Percentiles rank a stretch among this genome's conserved stretches.
Evolutionary conservation across 805 yeast species (phyloP).

Genomic region (Ogataea corticis): DNA sequence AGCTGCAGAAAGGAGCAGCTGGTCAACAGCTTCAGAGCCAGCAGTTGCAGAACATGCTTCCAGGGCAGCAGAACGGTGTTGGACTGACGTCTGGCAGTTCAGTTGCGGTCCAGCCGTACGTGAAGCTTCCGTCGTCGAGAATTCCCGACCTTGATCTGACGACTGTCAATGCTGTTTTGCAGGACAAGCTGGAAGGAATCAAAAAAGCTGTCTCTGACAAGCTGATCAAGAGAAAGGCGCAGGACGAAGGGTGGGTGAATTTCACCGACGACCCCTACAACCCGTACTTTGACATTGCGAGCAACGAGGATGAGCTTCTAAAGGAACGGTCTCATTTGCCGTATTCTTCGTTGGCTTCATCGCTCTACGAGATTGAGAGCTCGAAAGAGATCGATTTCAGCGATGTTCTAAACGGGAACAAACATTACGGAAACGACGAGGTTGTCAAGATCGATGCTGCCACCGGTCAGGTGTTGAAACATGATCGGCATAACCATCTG

Average conservation of each 20-base stretch:
- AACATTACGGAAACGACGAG: slow-evolving; percentile 36
- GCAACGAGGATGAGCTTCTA: slow-evolving; percentile 43
- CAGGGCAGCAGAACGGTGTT: slow-evolving; percentile 7
- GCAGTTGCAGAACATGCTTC: slow-evolving; percentile 15
- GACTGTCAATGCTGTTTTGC: slow-evolving; percentile 72
- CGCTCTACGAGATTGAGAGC: slow-evolving; percentile 63
- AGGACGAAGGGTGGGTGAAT: slow-evolving; percentile 76
- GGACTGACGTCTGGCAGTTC: slow-evolving; percentile 21
- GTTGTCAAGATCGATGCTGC: slow-evolving; percentile 44
- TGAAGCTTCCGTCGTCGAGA: slow-evolving; percentile 83
- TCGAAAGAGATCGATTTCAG: slow-evolving; percentile 54
- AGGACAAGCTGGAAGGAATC: slow-evolving; percentile 75
- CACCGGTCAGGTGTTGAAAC: slow-evolving; percentile 49
- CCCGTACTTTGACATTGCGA: slow-evolving; percentile 73
- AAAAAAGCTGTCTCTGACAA: slow-evolving; percentile 85
- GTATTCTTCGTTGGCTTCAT: slow-evolving; percentile 74
- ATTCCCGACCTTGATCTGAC: slow-evolving; percentile 90
- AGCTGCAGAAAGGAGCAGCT: slow-evolving; percentile 19
- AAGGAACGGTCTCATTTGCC: slow-evolving; percentile 68
- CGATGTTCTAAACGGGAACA: slow-evolving; percentile 44
- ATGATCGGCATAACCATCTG: slow-evolving; percentile 34
- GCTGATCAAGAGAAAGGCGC: slow-evolving; percentile 66
- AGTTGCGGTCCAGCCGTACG: slow-evolving; percentile 71
- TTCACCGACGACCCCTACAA: slow-evolving; percentile 83
- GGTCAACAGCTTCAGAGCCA: slow-evolving; percentile 26